phyloP scores from a whole-genome alignment of 2,329 filamentous ascomycete genomes.

The Ceratocystis huliohia region DNA sequence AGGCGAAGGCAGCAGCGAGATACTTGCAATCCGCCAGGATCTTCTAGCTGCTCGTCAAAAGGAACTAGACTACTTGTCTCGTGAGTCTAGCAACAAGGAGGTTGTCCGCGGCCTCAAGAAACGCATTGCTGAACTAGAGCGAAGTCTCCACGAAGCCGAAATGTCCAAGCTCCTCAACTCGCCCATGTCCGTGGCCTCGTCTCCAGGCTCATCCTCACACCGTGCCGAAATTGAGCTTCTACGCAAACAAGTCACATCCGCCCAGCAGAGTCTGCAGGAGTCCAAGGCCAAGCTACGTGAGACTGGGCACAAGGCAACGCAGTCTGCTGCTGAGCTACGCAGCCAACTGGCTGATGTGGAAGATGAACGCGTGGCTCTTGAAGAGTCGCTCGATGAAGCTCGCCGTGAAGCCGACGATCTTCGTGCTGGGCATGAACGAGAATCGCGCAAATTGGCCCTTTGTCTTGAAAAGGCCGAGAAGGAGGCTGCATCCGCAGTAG shows the following conservation, averaged over 20 bases:
- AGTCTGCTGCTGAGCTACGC: conserved; percentile 38
- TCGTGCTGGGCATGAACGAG: conserved; percentile 33
- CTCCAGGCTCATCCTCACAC: conserved; percentile 37
- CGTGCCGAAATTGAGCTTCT: conserved; percentile 47
- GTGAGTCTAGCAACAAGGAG: conserved; percentile 52
- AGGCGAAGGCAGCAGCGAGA: conserved; percentile 38
- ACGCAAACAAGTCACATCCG: conserved; percentile 46
- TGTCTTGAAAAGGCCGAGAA: conserved; percentile 41
- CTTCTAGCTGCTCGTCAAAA: conserved; percentile 52
- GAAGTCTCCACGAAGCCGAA: conserved; percentile 52
- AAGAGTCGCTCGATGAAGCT: conserved; percentile 45
- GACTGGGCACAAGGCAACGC: conserved; percentile 35
- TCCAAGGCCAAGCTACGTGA: conserved; percentile 39
- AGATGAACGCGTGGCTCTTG: conserved; percentile 45
- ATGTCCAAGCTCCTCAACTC: conserved; percentile 33
- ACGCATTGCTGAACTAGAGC: conserved; percentile 53
- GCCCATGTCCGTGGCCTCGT: conserved; percentile 22
- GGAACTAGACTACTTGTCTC: conserved; percentile 51
- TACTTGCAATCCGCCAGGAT: conserved; percentile 50
- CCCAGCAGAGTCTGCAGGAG: conserved; percentile 48
- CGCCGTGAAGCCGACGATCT: conserved; percentile 40
- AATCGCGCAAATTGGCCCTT: conserved; percentile 34
- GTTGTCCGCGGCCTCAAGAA: conserved; percentile 50
- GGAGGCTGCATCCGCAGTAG: conserved; percentile 31
- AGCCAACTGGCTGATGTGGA: conserved; percentile 44